phyloP scores from a whole-genome alignment of 2,329 filamentous ascomycete genomes.

The Fusarium sp. region DNA sequence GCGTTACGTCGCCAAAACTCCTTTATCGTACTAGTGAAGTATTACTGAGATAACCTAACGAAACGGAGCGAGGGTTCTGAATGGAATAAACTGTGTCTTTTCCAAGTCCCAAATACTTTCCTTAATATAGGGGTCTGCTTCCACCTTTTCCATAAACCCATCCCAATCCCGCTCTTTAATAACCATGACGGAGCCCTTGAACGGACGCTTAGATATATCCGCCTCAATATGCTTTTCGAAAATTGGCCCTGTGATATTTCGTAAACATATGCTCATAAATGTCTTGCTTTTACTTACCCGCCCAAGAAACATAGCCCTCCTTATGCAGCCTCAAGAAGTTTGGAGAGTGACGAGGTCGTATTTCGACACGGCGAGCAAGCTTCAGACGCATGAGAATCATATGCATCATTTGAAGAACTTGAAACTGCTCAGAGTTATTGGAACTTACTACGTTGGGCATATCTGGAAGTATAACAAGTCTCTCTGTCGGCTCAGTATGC shows the following conservation, averaged over 20 bases:
- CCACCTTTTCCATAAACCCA: conserved; percentile 9
- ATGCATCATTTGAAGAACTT: too few species aligned
- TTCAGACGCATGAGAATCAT: not conserved
- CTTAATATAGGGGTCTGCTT: conserved; percentile 5
- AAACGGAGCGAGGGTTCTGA: conserved; percentile 2
- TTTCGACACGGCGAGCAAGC: conserved; percentile 11
- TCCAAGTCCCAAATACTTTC: conserved; percentile 8
- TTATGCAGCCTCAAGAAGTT: conserved; percentile 11
- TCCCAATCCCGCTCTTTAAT: conserved; percentile 3
- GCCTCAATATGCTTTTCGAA: conserved; percentile 4
- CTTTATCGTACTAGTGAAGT: too few species aligned
- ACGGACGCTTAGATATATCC: conserved; percentile 7
- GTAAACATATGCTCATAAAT: not conserved
- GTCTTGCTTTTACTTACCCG: not conserved
- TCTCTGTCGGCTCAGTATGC: not conserved
- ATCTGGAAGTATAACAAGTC: conserved; percentile 11
- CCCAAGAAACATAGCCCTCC: conserved; percentile 11
- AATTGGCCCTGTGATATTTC: not conserved
- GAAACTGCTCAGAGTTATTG: not conserved
- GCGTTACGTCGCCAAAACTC: too few species aligned
- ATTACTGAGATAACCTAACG: not conserved
- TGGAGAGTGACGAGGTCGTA: conserved; percentile 9
- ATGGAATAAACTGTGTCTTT: conserved; percentile 9
- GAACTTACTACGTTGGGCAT: conserved; percentile 6
- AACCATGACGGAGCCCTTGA: conserved; percentile 12